Evolutionary conservation across 192 early-diverging fungal species (phyloP), one percentile per base, ranked within the genome.

Genomic region (Entomortierella lignicola): DNA sequence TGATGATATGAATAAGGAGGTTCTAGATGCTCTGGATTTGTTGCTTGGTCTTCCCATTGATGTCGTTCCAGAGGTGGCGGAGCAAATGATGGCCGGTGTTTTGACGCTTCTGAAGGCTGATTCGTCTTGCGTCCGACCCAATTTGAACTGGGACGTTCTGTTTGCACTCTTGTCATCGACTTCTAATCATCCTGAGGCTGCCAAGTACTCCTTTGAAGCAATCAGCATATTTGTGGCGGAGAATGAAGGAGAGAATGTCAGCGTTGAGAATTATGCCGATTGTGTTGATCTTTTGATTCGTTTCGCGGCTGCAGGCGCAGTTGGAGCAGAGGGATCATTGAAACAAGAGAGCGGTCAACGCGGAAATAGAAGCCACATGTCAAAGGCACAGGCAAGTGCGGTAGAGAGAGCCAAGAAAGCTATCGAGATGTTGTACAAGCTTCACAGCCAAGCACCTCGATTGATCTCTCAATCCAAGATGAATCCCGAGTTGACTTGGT

Each of bases 21-120:
- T 88, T 23, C 20, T 89, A 55, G 79, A 86, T 59, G 74, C 81
- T 58, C 72, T 94, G 55, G 72, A 89, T 29, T 51, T 87, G 2
- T 69, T 94, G 34, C 81, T 74, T 11, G 71, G 82, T 26, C 77
- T 93, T 50, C 89, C 91, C 21, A 82, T 81, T 21, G 87, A 90
- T 43, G 77, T 89, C 10, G 83, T 90, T 12, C 87, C 86, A 37
- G 77, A 83, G n/a, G 88, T 94, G 21, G 90, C 88, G 2, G 92
- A 92, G 64, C 93, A 92, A 66, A 85, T 91, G 79, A 92, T 91
- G 89, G 89, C 93, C 2, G 94, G 94, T 37, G 82, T 95, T 15
- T 70, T 89, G 47, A 87, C 84, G 55, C 62, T 94, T 2, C 68
- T 92, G 34, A 89, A 91, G 72, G 80, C 86, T 1, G 89, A 91